These are phyloP conservation scores for Alternaria dauci DNA, from an alignment of 2,329 filamentous ascomycete genomes.

Conservation along the genomic window DNA sequence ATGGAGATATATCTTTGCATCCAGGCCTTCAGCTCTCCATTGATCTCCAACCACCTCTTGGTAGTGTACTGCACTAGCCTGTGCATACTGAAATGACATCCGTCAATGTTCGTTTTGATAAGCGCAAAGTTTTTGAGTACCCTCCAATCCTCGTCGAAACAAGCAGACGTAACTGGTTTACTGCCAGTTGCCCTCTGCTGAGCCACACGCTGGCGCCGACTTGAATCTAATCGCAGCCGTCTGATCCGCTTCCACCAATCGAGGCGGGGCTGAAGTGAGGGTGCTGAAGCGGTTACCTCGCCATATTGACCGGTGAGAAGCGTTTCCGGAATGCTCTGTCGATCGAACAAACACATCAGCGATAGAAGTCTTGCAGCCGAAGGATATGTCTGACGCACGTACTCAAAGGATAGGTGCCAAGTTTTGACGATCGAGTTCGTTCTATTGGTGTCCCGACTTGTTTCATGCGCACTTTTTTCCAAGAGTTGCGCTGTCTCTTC, in stretches of 20 bases:
- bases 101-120: constrained; percentile 8
- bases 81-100: background rate
- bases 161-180: background rate
- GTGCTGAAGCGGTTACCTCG: background rate
- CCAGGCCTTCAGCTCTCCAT: constrained; percentile 27
- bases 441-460: background rate
- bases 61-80: background rate
- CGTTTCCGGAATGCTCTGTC: constrained; percentile 31
- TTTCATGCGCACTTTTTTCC: too few species aligned
- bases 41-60: background rate
- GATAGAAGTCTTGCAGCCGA: constrained; percentile 55
- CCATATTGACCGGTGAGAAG: constrained; percentile 22
- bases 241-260: background rate
- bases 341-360: constrained; percentile 39
- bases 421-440: background rate
- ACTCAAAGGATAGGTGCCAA: background rate
- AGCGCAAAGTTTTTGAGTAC: constrained; percentile 23
- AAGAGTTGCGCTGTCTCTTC: too few species aligned
- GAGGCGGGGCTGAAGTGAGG: background rate
- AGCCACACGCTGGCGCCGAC: background rate
- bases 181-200: background rate
- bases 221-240: too few species aligned
- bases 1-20: constrained; percentile 29
- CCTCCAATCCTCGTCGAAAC: constrained; percentile 28
- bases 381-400: background rate